Conservation (phyloP, 768 basidiomycete species). For the Fistulinella prunicolor region DNA sequence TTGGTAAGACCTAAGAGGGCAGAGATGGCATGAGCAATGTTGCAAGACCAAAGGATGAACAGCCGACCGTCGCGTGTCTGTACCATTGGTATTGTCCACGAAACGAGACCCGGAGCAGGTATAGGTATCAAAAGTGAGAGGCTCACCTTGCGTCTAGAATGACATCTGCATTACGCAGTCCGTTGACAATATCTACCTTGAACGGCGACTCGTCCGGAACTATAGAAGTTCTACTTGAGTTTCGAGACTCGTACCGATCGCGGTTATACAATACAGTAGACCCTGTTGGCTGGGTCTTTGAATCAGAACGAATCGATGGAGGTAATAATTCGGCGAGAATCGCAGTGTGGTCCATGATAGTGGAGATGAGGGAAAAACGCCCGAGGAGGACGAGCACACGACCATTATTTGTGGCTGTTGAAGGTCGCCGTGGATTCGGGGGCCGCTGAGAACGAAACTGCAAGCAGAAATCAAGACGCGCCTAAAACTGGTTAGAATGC, state of each 20-base stretch:
- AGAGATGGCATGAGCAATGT: constrained; percentile 17
- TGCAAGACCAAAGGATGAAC: constrained; percentile 17
- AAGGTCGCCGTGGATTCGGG: neutral
- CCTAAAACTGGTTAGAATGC: too few relatives aligned
- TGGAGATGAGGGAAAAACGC: neutral
- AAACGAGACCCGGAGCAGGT: constrained; percentile 21
- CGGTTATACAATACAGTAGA: constrained; percentile 7
- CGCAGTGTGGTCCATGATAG: constrained; percentile 13
- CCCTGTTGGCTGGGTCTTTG: constrained; percentile 5
- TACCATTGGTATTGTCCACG: constrained; percentile 32
- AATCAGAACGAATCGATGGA: neutral
- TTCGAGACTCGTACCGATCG: constrained; percentile 13
- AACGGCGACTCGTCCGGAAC: constrained; percentile 35
- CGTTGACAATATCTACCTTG: constrained; percentile 53
- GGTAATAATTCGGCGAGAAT: constrained; percentile 13
- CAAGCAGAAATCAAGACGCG: too few relatives aligned
- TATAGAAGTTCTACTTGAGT: constrained; percentile 33
- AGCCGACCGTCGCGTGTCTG: constrained; percentile 38
- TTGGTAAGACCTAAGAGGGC: constrained; percentile 58
- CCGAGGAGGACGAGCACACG: constrained; percentile 17
- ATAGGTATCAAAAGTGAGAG: constrained; percentile 22
- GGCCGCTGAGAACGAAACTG: neutral
- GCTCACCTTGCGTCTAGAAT: constrained; percentile 72
- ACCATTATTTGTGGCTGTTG: constrained; percentile 10
- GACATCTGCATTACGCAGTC: constrained; percentile 53